These are phyloP conservation scores for Ceraceosorus guamensis DNA, from an alignment of 1,284 basidiomycete genomes.

Conservation along the genomic window DNA sequence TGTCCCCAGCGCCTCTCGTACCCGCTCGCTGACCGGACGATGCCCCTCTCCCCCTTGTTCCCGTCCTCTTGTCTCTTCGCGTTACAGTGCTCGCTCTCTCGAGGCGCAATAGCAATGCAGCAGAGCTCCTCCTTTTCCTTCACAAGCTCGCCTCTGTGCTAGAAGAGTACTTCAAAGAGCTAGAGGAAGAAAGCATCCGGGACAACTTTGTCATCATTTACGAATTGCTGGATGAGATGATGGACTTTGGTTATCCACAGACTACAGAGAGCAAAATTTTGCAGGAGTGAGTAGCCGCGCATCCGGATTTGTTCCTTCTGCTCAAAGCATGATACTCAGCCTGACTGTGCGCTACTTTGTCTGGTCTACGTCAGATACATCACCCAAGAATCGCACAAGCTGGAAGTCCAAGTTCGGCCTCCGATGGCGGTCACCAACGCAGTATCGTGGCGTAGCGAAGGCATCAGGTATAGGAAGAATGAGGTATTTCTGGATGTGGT, in stretches of 20 bases:
- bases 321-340: too few species aligned
- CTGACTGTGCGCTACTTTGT: too few species aligned
- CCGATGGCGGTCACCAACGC: conserved; percentile 98
- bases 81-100: conserved; percentile 80
- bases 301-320: conserved; percentile 35
- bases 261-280: conserved; percentile 99
- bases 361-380: conserved; percentile 64
- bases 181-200: conserved; percentile 96
- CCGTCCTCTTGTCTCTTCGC: background rate
- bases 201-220: conserved; percentile 98
- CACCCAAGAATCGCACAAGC: conserved; percentile 97
- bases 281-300: conserved; percentile 76
- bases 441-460: conserved; percentile 96
- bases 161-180: conserved; percentile 97
- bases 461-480: conserved; percentile 96
- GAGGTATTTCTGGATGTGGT: conserved; percentile 99
- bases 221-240: conserved; percentile 96
- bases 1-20: background rate
- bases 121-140: conserved; percentile 92
- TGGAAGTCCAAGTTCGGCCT: conserved; percentile 89
- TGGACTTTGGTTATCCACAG: conserved; percentile 99
- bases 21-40: background rate
- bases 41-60: too few species aligned
- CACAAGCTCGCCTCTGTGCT: conserved; percentile 73
- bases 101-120: conserved; percentile 90